Evolutionary conservation across 1,139 yeast species (phyloP), one percentile per base, ranked within the genome.

Genomic region (Lodderomyces margitis): DNA sequence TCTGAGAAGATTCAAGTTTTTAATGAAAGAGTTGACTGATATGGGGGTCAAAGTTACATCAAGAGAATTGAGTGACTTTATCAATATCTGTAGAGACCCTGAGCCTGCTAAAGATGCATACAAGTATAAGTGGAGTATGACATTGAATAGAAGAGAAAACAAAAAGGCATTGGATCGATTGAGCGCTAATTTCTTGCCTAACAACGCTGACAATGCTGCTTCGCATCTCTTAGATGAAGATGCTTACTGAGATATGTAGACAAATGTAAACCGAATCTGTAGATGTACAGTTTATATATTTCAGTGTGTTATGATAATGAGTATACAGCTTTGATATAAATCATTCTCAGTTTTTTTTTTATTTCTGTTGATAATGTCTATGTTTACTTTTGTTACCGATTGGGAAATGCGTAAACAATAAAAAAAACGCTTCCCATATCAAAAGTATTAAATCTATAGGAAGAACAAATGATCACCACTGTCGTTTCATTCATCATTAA

Each of bases 21-120:
- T 77, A 77, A 71, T 68, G 48, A 53, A 59, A n/a, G 58, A 68
- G 32, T 46, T 72, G 33, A 61, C 64, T 3, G 56, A 54, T 20
- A 56, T 60, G 41, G 74, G 73, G 2, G 66, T 32, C 15, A 35
- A 35, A 35, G 21, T 19, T 5, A 35, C 19, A 11, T 35, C 30
- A n/a, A 21, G 19, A 14, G 20, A 24, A 12, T 21, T 23, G 31
- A 25, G 24, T 17, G 30, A 35, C 5, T 24, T 35, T 12, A 15
- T 21, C 11, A 14, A 14, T 5, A 9, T 23, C n/a, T 16, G 30
- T 11, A 35, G 27, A 35, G 27, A 16, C 8, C 21, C 27, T 24
- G 27, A 17, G 14, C 27, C 21, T 4, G 30, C 23, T 5, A 24
- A 24, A 24, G 15, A 48, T 34, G 74, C 74, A 3, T 58, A 61